These are phyloP conservation scores for Colletotrichum sp. DNA, from an alignment of 2,329 filamentous ascomycete genomes.

Conservation along the genomic window DNA sequence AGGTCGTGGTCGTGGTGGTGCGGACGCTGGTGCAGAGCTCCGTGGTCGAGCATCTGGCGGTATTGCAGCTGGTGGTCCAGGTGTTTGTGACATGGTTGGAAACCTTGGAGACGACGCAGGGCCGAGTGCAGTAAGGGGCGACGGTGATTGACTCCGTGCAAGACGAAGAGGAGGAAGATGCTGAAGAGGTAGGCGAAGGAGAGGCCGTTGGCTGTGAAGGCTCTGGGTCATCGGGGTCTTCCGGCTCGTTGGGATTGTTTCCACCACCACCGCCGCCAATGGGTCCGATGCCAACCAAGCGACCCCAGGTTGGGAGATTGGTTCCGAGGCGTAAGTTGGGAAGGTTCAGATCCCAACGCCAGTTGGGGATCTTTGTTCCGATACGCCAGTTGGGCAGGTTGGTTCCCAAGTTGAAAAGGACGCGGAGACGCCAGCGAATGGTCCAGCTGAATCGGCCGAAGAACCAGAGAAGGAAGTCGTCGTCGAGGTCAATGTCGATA, in stretches of 20 bases:
- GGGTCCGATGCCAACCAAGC: background rate
- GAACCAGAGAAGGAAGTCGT: background rate
- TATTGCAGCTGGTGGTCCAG: slow-evolving; percentile 13
- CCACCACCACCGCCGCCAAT: background rate
- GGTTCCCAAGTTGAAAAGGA: background rate
- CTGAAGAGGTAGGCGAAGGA: background rate
- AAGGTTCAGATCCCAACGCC: background rate
- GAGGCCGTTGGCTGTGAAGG: background rate
- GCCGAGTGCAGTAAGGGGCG: slow-evolving; percentile 20
- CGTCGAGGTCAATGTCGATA: background rate
- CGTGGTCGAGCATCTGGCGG: slow-evolving; percentile 12
- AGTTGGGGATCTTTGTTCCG: background rate
- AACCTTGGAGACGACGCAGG: slow-evolving; percentile 10
- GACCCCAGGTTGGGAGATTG: background rate
- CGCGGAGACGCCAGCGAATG: background rate
- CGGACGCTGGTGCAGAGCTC: slow-evolving; percentile 8
- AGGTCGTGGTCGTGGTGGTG: slow-evolving; percentile 10
- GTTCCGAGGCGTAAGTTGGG: background rate
- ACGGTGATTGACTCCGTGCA: slow-evolving; percentile 11
- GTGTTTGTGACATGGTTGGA: background rate
- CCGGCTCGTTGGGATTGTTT: background rate
- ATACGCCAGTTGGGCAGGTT: background rate
- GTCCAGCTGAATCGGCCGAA: background rate
- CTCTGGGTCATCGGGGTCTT: slow-evolving; percentile 4
- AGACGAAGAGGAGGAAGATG: slow-evolving; percentile 3